Conservation (phyloP, 257 asterid genomes). For the Haberlea rhodopensis region DNA sequence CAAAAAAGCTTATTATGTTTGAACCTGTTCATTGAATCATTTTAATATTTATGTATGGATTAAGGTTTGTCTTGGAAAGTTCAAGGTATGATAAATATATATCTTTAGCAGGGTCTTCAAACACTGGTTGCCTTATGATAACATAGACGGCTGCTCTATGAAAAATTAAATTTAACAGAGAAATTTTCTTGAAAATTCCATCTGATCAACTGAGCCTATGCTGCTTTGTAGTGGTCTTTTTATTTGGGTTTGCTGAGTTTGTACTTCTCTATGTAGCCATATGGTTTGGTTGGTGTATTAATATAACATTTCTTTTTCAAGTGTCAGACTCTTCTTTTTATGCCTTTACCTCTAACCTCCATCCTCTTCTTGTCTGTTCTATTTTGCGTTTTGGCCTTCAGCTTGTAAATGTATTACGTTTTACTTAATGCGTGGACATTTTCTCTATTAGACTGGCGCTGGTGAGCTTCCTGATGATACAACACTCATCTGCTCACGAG, state of each 20-base stretch:
- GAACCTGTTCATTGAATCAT: constrained; percentile 4
- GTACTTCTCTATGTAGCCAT: not conserved
- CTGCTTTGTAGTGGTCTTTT: not conserved
- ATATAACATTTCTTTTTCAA: not conserved
- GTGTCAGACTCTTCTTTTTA: not conserved
- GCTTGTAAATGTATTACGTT: constrained; percentile 7
- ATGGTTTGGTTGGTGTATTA: not conserved
- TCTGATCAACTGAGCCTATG: not conserved
- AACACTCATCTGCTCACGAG: constrained; percentile 76
- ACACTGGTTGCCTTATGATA: constrained; percentile 2
- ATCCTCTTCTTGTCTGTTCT: not conserved
- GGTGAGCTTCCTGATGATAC: constrained; percentile 94
- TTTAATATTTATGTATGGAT: not conserved
- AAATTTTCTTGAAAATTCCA: not conserved
- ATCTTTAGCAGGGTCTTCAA: not conserved
- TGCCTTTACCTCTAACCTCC: not conserved
- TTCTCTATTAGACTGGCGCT: constrained; percentile 82
- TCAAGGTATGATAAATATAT: not conserved
- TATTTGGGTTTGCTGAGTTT: constrained; percentile 7
- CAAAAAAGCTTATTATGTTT: not conserved
- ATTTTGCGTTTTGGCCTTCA: constrained; percentile 1
- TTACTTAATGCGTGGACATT: constrained; percentile 25
- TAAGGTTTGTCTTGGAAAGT: not conserved
- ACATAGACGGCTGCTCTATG: not conserved
- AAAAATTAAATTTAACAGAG: not conserved